Evolutionary conservation across 148 eudicot species (phyloP), one percentile per base, ranked within the genome.

Genomic region (Camellia granthamiana): DNA sequence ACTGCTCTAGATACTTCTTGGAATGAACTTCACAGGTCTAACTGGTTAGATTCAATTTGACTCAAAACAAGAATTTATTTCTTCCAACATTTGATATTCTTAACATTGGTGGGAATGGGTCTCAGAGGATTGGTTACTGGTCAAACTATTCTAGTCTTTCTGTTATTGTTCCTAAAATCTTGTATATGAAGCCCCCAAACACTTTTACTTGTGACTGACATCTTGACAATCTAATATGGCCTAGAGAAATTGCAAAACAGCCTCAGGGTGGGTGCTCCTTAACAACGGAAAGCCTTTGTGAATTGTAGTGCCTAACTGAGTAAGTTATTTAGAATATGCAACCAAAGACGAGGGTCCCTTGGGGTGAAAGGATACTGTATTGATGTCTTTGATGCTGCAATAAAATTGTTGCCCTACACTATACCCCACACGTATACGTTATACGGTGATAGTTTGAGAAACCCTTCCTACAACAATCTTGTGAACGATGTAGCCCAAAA

Each of bases 261-360:
- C 98, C 98, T 77, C 90, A 30, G 98, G 98, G 69, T 94, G 98
- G 98, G 91, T 92, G 70, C 92, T 94, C 78, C 94, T 94, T 1
- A 85, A 94, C 69, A 92, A 94, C 81, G 98, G 98, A 44, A 86
- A 87, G 80, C 92, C 93, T 64, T 77, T 94, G 72, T 81, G 63
- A 49, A 92, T 94, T 79, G 97, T 85, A 38, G 98, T 94, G 61
- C 98, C 98, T 61, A 63, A 89, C 77, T 86, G 94, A 68, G 90
- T 88, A 76, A 87, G 88, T 81, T 94, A 82, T 72, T 83, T 84
- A 63, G 87, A 89, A 51, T 84, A 87, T 81, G 92, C 90, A 19
- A 76, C 88, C n/a, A 87, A 85, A 78, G 92, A 83, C 79, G 87
- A 87, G 49, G 86, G 87, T 30, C 86, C 92, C 21, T 84, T 83